A percentile compares a stretch with the other conserved stretches of the same genome.
These are phyloP conservation scores for Diaporthe humulicola DNA, from an alignment of 2,329 filamentous ascomycete genomes.

Conservation along the genomic window DNA sequence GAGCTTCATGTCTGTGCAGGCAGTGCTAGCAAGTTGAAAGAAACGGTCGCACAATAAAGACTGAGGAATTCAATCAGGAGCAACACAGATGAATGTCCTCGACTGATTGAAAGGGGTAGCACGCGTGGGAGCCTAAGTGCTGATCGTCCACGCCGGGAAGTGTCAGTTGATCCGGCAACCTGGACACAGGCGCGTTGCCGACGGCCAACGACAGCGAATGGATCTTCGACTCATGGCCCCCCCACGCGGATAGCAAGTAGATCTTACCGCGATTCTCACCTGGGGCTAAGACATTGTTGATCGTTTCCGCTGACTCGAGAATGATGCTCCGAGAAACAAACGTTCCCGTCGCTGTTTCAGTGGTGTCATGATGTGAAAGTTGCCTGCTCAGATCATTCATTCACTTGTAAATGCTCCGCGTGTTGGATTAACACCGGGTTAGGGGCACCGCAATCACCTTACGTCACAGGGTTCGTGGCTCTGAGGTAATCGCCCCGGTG, in stretches of 20 bases:
- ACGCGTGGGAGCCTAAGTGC: slow-evolving; percentile 15
- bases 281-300: not conserved
- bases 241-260: slow-evolving; percentile 9
- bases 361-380: not conserved
- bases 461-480: slow-evolving; percentile 20
- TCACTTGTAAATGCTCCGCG: not conserved
- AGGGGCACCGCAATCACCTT: not conserved
- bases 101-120: not conserved
- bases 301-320: slow-evolving; percentile 12
- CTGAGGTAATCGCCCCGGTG: slow-evolving; percentile 13
- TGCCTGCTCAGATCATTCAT: slow-evolving; percentile 14
- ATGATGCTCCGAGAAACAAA: slow-evolving; percentile 3
- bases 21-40: not conserved
- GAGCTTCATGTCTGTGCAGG: slow-evolving; percentile 47
- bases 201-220: slow-evolving; percentile 33
- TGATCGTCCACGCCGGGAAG: slow-evolving; percentile 14
- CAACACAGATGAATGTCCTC: not conserved
- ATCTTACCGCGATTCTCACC: not conserved
- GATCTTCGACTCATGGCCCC: slow-evolving; percentile 10
- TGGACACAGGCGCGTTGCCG: slow-evolving; percentile 16
- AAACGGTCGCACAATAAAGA: not conserved
- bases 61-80: not conserved
- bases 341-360: not conserved
- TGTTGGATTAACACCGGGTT: not conserved
- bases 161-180: slow-evolving; percentile 38